Evolutionary conservation across 352 stramenopile genomes (phyloP), one percentile per base, ranked within the genome.

Genomic region (Aphanomyces cochlioides): DNA sequence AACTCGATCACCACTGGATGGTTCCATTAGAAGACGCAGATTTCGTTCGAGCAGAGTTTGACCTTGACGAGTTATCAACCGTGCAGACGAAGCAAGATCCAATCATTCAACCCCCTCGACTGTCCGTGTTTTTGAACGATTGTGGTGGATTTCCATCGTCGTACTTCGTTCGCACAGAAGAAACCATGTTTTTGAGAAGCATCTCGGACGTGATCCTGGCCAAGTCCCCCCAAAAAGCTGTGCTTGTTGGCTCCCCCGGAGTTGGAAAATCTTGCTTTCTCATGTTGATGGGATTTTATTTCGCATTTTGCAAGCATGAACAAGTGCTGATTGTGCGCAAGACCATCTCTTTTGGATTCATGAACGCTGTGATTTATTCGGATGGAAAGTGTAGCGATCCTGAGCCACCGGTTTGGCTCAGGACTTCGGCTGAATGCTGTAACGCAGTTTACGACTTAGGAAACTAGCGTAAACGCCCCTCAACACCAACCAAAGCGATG

Each of bases 201-300:
- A 15, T 48, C 8, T 15, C 8, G 15, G 8, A 15, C 15, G 8
- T 48, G 43, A 15, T 48, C 8, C 8, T 48, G 8, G 43, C 8
- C 8, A 48, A n/a, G n/a, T n/a, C n/a, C n/a, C n/a, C n/a, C n/a
- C n/a, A 48, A 15, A 48, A 48, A 48, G 15, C 15, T 48, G 43
- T 48, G 43, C 15, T 48, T 15, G 15, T 48, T 48, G 43, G 43
- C 43, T 48, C 43, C 8, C 43, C 43, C 15, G 43, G 43, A 48
- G 43, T 48, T 48, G 43, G 43, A 48, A 48, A 48, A 48, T 48
- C 43, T 48, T 15, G 43, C 15, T 48, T 48, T 48, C 43, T 48
- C 43, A 48, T 48, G 43, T 15, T 48, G 8, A n/a, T 15, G 8
- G 15, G 43, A 15, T 48, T 48, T 15, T 48, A 48, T 15, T 15